phyloP scores from a whole-genome alignment of 1,284 basidiomycete genomes.

The Wolfiporia cocos region DNA sequence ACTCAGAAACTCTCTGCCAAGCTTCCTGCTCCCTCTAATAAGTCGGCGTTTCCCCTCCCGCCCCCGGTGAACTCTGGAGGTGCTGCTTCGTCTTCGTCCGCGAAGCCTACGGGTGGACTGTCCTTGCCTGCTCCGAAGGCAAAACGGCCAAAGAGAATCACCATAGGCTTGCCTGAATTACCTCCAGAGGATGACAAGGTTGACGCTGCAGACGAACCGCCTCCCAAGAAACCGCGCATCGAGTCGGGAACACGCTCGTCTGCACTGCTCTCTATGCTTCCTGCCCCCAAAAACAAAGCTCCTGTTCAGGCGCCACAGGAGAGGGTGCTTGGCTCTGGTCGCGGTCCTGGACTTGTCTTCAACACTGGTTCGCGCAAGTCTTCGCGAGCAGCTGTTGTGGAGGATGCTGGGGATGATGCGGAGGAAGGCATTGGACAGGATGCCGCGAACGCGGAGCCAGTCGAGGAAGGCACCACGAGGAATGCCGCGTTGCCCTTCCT shows the following conservation, averaged over 20 bases:
- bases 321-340: conserved; percentile 60
- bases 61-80: conserved; percentile 24
- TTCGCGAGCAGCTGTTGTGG: conserved; percentile 12
- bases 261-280: conserved; percentile 66
- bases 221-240: conserved; percentile 54
- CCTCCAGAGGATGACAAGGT: conserved; percentile 34
- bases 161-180: conserved; percentile 59
- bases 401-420: conserved; percentile 15
- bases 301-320: conserved; percentile 36
- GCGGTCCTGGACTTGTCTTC: conserved; percentile 55
- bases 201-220: conserved; percentile 36
- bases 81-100: conserved; percentile 13
- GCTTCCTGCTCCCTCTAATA: conserved; percentile 23
- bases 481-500: conserved; percentile 39
- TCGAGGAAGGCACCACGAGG: no score
- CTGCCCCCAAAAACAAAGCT: conserved; percentile 62
- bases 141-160: conserved; percentile 57
- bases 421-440: conserved; percentile 10
- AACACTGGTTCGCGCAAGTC: conserved; percentile 25
- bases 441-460: conserved; percentile 12
- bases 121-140: conserved; percentile 31
- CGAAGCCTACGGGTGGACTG: conserved; percentile 23
- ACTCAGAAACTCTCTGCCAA: conserved; percentile 14
- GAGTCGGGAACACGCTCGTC: conserved; percentile 54
- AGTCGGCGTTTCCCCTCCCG: conserved; percentile 32